Base-by-base conservation (phyloP, 176 grass and related monocot genomes). In the Bolboschoenus planiculmis region DNA sequence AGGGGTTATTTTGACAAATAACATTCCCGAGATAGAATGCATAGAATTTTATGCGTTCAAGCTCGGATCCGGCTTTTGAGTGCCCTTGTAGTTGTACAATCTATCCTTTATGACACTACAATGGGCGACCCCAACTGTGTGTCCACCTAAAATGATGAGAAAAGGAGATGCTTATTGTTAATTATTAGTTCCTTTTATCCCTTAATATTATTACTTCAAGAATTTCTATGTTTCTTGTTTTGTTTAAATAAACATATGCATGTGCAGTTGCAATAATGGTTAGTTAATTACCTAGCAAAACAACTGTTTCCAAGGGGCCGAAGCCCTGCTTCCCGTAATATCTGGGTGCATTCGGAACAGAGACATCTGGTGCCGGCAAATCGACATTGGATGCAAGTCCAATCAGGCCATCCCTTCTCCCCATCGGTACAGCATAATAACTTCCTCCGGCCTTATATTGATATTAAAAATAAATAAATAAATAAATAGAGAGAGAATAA, bases 61-160 rank as follows among this genome's bases (percentile, higher is more conserved):
- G 72, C 56, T 79, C 2, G 84, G 73, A 21, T 89, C 83, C 0
- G 83, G 42, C n/a, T 82, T 48, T 3, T 66, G 63, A 1, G 87
- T 65, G 18, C 68, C 67, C 30, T 83, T 65, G 67, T 76, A 89
- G 66, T 89, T 76, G 78, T 85, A 85, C n/a, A n/a, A n/a, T n/a
- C n/a, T n/a, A n/a, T n/a, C n/a, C n/a, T n/a, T n/a, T n/a, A n/a
- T 71, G 21, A 85, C 71, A 7, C 15, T 71, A 56, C 87, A 89
- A 21, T 89, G 78, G 0, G 87, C 58, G 14, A 89, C 78, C 55
- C 87, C 87, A 71, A 85, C 70, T 37, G 78, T 83, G 65, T 89
- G 83, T 2, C 56, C 83, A 21, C 87, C 87, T 89, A 36, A 26
- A 67, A 36, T 11, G n/a, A n/a, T 46, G n/a, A n/a, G n/a, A 44